A percentile compares a stretch with the other conserved stretches of the same genome.
Conservation (phyloP, 2,329 filamentous ascomycete genomes). For the Geosmithia flava region DNA sequence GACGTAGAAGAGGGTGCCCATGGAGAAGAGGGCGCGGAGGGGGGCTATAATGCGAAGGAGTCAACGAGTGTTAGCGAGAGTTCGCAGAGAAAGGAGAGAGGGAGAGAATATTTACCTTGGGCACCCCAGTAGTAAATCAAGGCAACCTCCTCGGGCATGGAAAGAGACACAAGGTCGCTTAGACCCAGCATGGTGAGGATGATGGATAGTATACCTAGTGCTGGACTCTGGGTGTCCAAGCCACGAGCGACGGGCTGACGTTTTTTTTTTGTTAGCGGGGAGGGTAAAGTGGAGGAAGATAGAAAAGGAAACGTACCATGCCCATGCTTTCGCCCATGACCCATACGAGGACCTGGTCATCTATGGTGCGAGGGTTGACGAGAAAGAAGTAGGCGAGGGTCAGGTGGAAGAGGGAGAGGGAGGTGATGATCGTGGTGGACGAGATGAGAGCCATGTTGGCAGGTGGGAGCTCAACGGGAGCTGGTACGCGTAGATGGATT, state of each 20-base stretch:
- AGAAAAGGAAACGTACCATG: slow-evolving; percentile 43
- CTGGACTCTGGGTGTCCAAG: slow-evolving; percentile 57
- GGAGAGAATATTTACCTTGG: slow-evolving; percentile 45
- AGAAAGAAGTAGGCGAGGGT: slow-evolving; percentile 77
- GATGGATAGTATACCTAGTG: slow-evolving; percentile 61
- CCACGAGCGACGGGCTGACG: slow-evolving; percentile 49
- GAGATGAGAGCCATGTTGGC: slow-evolving; percentile 68
- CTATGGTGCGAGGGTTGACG: slow-evolving; percentile 56
- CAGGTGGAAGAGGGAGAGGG: slow-evolving; percentile 72
- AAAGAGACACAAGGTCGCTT: slow-evolving; percentile 53
- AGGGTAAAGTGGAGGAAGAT: neutral
- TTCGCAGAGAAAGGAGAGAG: slow-evolving; percentile 12
- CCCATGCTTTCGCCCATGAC: slow-evolving; percentile 75
- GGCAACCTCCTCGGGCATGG: slow-evolving; percentile 54
- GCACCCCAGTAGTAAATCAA: slow-evolving; percentile 52
- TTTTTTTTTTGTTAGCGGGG: neutral
- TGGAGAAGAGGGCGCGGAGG: slow-evolving; percentile 52
- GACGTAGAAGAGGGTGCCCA: slow-evolving; percentile 49
- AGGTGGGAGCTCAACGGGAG: neutral
- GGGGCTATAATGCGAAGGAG: slow-evolving; percentile 37
- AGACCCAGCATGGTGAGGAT: slow-evolving; percentile 50
- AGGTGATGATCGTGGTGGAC: slow-evolving; percentile 67
- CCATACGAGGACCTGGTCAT: slow-evolving; percentile 69
- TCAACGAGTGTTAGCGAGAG: slow-evolving; percentile 3
- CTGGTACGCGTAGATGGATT: neutral